Percentiles rank a stretch among this genome's conserved stretches.
Conservation (phyloP, 2,329 filamentous ascomycete genomes). For the Curvularia spicifera region DNA sequence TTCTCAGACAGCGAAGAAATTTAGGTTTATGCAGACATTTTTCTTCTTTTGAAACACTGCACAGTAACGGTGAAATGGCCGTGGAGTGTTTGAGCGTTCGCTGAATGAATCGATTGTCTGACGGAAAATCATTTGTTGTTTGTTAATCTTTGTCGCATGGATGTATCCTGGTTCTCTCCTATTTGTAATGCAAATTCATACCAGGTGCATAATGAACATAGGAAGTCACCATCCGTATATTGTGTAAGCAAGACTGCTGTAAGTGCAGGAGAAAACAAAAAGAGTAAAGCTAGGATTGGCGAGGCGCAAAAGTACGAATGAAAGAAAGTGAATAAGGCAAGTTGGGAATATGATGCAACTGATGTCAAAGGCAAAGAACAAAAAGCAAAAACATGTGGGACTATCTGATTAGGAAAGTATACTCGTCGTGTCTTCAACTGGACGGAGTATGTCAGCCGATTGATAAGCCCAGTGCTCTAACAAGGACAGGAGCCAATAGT, state of each 20-base stretch:
- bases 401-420: not conserved
- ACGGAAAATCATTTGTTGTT: not conserved
- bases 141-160: not conserved
- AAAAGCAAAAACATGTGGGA: not conserved
- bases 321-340: not conserved
- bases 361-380: not conserved
- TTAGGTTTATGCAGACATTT: not conserved
- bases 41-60: not conserved
- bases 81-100: not conserved
- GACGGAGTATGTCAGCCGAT: not conserved
- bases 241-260: not conserved
- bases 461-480: not conserved
- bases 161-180: not conserved
- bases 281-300: not conserved
- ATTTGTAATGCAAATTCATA: not conserved
- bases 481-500: not conserved
- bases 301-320: not conserved
- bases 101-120: not conserved
- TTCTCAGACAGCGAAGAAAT: not conserved
- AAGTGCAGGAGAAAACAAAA: not conserved
- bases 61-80: not conserved
- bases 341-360: no score
- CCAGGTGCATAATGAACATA: not conserved
- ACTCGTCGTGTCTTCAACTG: not conserved
- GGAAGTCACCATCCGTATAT: not conserved